These are phyloP conservation scores for Wickerhamomyces sp. DNA, from an alignment of 1,139 yeast genomes.

Conservation along the genomic window DNA sequence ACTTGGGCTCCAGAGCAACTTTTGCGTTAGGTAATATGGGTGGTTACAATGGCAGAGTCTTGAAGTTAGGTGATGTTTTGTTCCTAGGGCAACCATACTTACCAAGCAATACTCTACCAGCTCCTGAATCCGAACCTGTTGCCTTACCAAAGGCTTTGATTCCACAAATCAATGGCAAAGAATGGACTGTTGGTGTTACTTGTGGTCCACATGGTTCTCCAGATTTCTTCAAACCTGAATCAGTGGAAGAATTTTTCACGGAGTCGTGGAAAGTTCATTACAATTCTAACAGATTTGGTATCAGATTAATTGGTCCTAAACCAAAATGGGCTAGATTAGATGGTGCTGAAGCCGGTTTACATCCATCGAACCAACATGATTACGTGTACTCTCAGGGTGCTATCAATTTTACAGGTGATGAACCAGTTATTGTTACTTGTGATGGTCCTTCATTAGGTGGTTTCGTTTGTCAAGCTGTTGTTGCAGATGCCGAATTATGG, in stretches of 20 bases:
- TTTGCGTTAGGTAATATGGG: constrained; percentile 94
- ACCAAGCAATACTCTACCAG: constrained; percentile 64
- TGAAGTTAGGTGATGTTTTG: constrained; percentile 88
- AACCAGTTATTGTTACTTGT: constrained; percentile 92
- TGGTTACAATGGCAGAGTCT: constrained; percentile 88
- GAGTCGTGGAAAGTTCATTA: constrained; percentile 92
- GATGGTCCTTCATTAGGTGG: constrained; percentile 99
- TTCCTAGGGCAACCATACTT: constrained; percentile 77
- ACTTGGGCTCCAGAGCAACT: constrained; percentile 93
- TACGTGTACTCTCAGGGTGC: constrained; percentile 96
- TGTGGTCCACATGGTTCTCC: constrained; percentile 98
- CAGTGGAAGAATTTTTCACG: constrained; percentile 67
- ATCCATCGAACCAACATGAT: constrained; percentile 97
- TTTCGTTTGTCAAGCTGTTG: constrained; percentile 94
- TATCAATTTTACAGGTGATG: constrained; percentile 96
- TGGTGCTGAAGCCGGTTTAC: constrained; percentile 98
- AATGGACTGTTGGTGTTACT: constrained; percentile 89
- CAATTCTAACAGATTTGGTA: constrained; percentile 95
- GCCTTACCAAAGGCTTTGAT: constrained; percentile 59
- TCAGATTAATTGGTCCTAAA: constrained; percentile 90
- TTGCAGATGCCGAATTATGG: constrained; percentile 96
- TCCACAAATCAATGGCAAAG: constrained; percentile 40
- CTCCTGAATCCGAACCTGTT: constrained; percentile 62
- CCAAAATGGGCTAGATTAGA: constrained; percentile 96
- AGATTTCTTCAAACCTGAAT: constrained; percentile 80